A percentile compares a stretch with the other conserved stretches of the same genome.
Evolutionary conservation across 441 rosid species (phyloP).

Genomic region (Populus trichocarpa): DNA sequence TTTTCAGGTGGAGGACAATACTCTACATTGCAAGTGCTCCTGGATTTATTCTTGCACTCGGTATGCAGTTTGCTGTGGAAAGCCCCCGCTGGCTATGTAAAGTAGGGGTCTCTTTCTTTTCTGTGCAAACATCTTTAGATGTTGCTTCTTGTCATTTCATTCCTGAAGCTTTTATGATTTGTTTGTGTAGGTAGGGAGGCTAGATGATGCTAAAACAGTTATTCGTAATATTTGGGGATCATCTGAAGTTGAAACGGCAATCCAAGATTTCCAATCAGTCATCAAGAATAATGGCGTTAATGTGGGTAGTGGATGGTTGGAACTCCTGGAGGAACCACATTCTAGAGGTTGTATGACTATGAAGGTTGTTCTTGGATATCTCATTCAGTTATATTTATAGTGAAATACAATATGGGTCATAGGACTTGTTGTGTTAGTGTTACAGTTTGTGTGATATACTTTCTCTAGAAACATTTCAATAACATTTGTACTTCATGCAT

Average conservation of each 20-base stretch:
- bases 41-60: conserved; percentile 54
- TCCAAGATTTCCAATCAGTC: conserved; percentile 57
- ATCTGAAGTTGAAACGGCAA: conserved; percentile 50
- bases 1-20: conserved; percentile 78
- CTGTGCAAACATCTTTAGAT: conserved; percentile 7
- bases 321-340: conserved; percentile 73
- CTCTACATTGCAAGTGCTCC: conserved; percentile 57
- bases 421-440: background rate
- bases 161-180: conserved; percentile 14
- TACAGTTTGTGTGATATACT: background rate
- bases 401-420: background rate
- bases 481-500: background rate
- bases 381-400: conserved; percentile 6
- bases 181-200: conserved; percentile 47
- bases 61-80: conserved; percentile 79
- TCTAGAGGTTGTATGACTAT: conserved; percentile 57
- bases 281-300: conserved; percentile 50
- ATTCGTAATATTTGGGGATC: conserved; percentile 64
- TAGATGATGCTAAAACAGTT: conserved; percentile 55
- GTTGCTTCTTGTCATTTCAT: conserved; percentile 7
- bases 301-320: conserved; percentile 55
- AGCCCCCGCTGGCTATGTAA: conserved; percentile 88
- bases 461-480: background rate
- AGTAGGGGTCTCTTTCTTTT: conserved; percentile 34
- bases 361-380: conserved; percentile 40